phyloP scores from a whole-genome alignment of 1,284 basidiomycete species.

The Ceratobasidium sp. region DNA sequence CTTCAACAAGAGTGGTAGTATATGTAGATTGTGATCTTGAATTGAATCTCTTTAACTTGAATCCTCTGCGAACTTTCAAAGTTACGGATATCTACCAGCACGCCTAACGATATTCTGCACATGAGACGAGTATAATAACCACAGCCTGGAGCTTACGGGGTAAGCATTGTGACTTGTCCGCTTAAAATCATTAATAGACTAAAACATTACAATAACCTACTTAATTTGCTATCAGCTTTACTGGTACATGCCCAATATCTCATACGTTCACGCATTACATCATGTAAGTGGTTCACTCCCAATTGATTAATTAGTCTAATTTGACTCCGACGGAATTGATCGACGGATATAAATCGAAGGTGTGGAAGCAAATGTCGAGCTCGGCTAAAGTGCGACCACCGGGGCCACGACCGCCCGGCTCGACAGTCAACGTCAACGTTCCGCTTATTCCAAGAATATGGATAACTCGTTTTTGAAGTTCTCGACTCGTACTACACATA shows the following conservation, averaged over 20 bases:
- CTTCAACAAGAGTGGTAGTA: slow-evolving; percentile 1
- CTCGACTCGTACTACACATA: not conserved
- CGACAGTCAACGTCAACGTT: too few relatives aligned
- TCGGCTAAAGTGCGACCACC: not conserved
- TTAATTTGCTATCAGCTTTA: too few relatives aligned
- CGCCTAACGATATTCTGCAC: too few relatives aligned
- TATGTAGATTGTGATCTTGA: not conserved
- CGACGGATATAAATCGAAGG: slow-evolving; percentile 24
- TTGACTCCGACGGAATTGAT: slow-evolving; percentile 32
- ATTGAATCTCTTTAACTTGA: not conserved
- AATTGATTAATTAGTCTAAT: slow-evolving; percentile 2
- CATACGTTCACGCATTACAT: too few relatives aligned
- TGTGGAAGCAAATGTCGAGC: slow-evolving; percentile 22
- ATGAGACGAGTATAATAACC: too few relatives aligned
- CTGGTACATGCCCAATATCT: too few relatives aligned
- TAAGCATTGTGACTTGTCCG: too few relatives aligned
- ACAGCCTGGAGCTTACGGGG: too few relatives aligned
- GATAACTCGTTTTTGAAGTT: slow-evolving; percentile 8
- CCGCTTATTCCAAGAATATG: not conserved
- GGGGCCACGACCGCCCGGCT: not conserved
- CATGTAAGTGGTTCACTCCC: too few relatives aligned
- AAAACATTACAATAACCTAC: too few relatives aligned
- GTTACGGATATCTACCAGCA: too few relatives aligned
- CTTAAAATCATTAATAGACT: too few relatives aligned
- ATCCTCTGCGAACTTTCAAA: not conserved